Evolutionary conservation across 805 yeast genomes (phyloP).

Genomic region (Cyberlindnera lachancei): DNA sequence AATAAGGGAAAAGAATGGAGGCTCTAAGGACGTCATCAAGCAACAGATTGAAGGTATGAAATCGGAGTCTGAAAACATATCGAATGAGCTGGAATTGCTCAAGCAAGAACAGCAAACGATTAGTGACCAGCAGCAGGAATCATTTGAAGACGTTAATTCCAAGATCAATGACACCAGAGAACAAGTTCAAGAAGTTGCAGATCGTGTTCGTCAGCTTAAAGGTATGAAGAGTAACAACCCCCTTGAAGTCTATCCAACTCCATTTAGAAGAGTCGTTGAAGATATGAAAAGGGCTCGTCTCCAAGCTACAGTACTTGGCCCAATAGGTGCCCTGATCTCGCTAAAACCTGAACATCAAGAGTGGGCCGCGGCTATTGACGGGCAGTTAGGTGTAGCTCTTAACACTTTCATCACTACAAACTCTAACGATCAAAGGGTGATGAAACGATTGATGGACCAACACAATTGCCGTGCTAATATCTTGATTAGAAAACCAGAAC

Average conservation of each 20-base stretch:
- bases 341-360: conserved; percentile 44
- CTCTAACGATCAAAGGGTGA: conserved; percentile 45
- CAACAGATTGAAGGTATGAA: conserved; percentile 6
- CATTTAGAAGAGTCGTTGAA: conserved; percentile 1
- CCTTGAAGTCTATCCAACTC: conserved; percentile 2
- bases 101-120: conserved; percentile 1
- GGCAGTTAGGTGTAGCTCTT: conserved; percentile 39
- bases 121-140: conserved; percentile 1
- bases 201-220: neutral
- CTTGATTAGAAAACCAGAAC: conserved; percentile 46
- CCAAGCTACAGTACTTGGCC: conserved; percentile 63
- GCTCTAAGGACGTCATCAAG: conserved; percentile 15
- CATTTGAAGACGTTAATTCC: conserved; percentile 2
- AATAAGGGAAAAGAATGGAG: conserved; percentile 23
- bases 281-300: conserved; percentile 27
- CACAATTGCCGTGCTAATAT: conserved; percentile 32
- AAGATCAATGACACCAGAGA: conserved; percentile 7
- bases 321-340: conserved; percentile 57
- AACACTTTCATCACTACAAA: conserved; percentile 63
- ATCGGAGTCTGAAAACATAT: neutral
- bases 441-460: conserved; percentile 29
- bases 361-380: conserved; percentile 60
- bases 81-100: neutral
- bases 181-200: neutral
- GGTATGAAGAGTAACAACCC: conserved; percentile 7